Evolutionary conservation across 2,329 filamentous ascomycete genomes (phyloP), one percentile per base, ranked within the genome.

Genomic region (Annulohypoxylon truncatum): DNA sequence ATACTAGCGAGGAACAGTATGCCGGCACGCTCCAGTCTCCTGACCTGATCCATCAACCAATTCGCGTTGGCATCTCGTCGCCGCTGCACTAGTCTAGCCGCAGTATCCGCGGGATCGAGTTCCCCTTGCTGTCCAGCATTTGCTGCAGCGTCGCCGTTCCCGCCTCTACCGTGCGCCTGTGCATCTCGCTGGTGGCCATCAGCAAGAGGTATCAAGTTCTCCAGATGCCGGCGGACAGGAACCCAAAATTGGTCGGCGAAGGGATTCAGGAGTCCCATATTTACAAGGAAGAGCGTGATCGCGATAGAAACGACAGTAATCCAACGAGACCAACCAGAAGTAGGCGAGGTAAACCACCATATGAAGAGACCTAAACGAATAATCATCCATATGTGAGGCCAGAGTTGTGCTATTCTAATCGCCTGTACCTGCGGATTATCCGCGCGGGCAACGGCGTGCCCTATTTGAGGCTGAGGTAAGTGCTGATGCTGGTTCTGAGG

Each of bases 1-100:
- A 91, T 84, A 73, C 89, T 91, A 18, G 89, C 89, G 20, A 91
- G 79, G 72, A 91, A 90, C 22, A 91, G 79, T 13, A 90, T 82
- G 0, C 85, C 82, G 15, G 87, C 85, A 67, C 89, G 83, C 76
- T 91, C 88, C 5, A 87, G 72, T 9, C 86, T 80, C 61, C 87
- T 81, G 4, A 85, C 76, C 60, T 85, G 84, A 53, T 82, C 77
- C 65, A 83, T 73, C 4, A 87, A 70, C 83, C 85, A 84, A 48
- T 80, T 81, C 7, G 79, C 80, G 67, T 87, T 84, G 2, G 76
- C 76, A 13, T 78, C 71, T 59, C 81, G 79, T 29, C 80, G 81
- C 67, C 82, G 77, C 42, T 81, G 83, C 2, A 89, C 77, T 6
- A 90, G 75, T 61, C 87, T 81, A 2, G 84, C 85, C 2, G 87